Conservation (phyloP, 2,329 filamentous ascomycete genomes). For the Cercospora sesami region DNA sequence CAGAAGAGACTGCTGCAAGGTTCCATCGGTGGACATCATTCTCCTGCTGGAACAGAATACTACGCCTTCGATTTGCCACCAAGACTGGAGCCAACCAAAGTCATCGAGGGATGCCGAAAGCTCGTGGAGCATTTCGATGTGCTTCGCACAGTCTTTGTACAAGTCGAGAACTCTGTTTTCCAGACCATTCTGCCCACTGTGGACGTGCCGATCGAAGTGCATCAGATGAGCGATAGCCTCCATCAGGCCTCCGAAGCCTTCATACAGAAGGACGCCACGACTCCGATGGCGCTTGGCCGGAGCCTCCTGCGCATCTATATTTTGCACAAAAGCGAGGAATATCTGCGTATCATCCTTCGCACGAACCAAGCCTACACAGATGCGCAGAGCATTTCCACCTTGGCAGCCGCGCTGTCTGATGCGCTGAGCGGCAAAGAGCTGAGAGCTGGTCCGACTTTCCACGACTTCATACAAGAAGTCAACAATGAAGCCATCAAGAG, state of each 20-base stretch:
- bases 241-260: neutral
- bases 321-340: neutral
- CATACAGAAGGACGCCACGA: conserved; percentile 4
- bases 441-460: neutral
- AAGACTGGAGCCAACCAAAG: neutral
- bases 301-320: conserved; percentile 12
- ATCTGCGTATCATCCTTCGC: conserved; percentile 10
- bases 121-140: conserved; percentile 18
- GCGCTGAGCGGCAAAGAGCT: conserved; percentile 4
- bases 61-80: conserved; percentile 15
- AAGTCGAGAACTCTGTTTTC: conserved; percentile 8
- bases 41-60: conserved; percentile 12
- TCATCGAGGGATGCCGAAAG: conserved; percentile 8
- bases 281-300: neutral
- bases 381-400: neutral
- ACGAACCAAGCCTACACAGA: conserved; percentile 13
- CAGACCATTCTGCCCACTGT: conserved; percentile 2
- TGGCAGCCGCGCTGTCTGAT: conserved; percentile 6
- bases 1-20: conserved; percentile 8
- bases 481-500: neutral
- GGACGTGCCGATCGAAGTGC: conserved; percentile 15
- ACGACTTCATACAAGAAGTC: neutral
- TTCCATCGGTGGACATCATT: neutral
- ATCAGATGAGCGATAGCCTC: neutral
- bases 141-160: conserved; percentile 16